Evolutionary conservation across 495 filamentous ascomycete species (phyloP).

Genomic region (Aspergillus sclerotioniger): DNA sequence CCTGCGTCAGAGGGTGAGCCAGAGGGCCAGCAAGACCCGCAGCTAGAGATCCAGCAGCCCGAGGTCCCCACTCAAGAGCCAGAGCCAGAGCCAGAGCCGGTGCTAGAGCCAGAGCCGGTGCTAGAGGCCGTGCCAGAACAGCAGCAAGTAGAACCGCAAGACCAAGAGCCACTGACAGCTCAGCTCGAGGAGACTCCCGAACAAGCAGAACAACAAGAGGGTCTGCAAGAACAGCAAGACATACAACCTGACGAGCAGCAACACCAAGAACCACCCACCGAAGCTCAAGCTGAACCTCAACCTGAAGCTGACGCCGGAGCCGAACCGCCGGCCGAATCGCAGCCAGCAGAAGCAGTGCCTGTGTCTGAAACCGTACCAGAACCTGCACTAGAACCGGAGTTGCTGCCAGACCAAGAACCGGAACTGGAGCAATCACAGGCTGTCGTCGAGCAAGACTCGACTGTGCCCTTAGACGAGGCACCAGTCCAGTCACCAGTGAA

Average conservation of each 20-base stretch:
- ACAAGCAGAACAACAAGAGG: conserved; percentile 3
- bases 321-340: not conserved
- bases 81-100: conserved; percentile 7
- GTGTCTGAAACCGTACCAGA: conserved; percentile 2
- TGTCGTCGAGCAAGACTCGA: conserved; percentile 22
- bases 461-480: conserved; percentile 21
- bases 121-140: conserved; percentile 6
- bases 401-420: conserved; percentile 16
- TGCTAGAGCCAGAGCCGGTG: conserved; percentile 5
- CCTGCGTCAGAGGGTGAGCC: not conserved
- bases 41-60: not conserved
- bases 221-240: conserved; percentile 2
- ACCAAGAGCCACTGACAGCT: conserved; percentile 1
- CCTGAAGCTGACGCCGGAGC: too few species aligned
- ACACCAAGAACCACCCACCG: not conserved
- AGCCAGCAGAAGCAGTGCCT: conserved; percentile 6
- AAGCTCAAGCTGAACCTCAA: not conserved
- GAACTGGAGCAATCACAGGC: conserved; percentile 18
- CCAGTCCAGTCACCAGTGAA: conserved; percentile 19
- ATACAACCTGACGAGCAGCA: conserved; percentile 6
- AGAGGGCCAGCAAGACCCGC: conserved; percentile 7
- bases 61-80: not conserved
- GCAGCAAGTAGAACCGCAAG: conserved; percentile 1
- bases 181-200: not conserved
- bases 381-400: conserved; percentile 19